Conservation (phyloP, 164 flowering plant species). For the Tetrastigma voinierianum region DNA sequence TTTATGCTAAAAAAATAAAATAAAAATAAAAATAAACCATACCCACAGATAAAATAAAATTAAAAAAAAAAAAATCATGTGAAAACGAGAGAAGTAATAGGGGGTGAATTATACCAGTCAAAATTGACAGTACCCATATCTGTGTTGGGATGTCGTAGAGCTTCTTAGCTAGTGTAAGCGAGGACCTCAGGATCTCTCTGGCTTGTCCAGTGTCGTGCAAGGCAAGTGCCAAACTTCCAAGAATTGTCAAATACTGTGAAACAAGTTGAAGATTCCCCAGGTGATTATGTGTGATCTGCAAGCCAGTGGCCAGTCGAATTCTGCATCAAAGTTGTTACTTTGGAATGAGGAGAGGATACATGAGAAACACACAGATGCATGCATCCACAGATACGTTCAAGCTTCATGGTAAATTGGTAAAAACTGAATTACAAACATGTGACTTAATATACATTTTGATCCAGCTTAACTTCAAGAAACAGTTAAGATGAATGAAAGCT, state of each 20-base stretch:
- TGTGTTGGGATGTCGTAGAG: constrained; percentile 87
- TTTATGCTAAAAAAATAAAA: background rate
- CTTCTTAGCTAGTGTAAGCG: constrained; percentile 90
- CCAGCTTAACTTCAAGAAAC: background rate
- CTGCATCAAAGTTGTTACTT: constrained; percentile 39
- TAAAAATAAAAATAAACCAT: background rate
- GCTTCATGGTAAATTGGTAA: background rate
- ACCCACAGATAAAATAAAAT: too few relatives aligned
- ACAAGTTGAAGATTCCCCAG: constrained; percentile 94
- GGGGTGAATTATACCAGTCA: constrained; percentile 50
- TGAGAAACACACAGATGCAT: background rate
- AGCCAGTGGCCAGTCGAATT: constrained; percentile 63
- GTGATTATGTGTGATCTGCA: constrained; percentile 79
- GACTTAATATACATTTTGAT: background rate
- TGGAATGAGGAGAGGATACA: background rate
- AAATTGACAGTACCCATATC: constrained; percentile 84
- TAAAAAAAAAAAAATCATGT: too few relatives aligned
- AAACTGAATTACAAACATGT: background rate
- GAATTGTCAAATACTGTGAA: constrained; percentile 88
- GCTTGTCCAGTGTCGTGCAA: constrained; percentile 92
- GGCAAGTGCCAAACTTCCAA: constrained; percentile 90
- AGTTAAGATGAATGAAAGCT: background rate
- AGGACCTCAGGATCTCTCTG: constrained; percentile 84
- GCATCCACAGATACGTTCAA: background rate
- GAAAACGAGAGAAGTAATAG: background rate